Conservation (phyloP, 2,329 filamentous ascomycete genomes). For the Aspergillus udagawae region DNA sequence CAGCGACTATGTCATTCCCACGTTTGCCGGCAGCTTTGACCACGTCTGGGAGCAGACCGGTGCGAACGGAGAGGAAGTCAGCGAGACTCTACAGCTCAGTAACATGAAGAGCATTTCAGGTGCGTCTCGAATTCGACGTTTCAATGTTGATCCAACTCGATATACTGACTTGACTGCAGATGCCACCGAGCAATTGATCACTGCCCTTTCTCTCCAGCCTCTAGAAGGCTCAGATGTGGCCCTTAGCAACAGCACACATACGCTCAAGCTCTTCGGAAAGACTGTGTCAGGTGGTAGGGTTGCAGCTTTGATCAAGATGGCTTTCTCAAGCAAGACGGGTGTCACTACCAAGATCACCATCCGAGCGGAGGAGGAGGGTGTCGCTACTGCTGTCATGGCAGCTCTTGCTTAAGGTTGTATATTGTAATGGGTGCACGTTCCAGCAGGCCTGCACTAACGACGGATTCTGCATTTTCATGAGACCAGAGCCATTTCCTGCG, state of each 20-base stretch:
- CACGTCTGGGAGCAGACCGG: slow-evolving; percentile 94
- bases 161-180: slow-evolving; percentile 52
- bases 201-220: slow-evolving; percentile 83
- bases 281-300: slow-evolving; percentile 87
- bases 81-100: slow-evolving; percentile 84
- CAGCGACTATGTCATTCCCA: slow-evolving; percentile 89
- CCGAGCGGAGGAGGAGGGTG: slow-evolving; percentile 85
- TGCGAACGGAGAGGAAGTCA: slow-evolving; percentile 81
- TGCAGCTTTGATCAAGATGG: slow-evolving; percentile 85
- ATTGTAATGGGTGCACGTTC: slow-evolving; percentile 14
- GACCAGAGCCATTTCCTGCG: slow-evolving; percentile 15
- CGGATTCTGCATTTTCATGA: slow-evolving; percentile 20
- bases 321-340: slow-evolving; percentile 84
- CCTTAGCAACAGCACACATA: slow-evolving; percentile 83
- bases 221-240: slow-evolving; percentile 92
- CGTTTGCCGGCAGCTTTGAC: slow-evolving; percentile 91
- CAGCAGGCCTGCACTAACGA: slow-evolving; percentile 14
- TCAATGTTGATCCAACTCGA: slow-evolving; percentile 4
- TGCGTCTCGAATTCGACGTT: slow-evolving; percentile 47
- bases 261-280: slow-evolving; percentile 93
- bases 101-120: slow-evolving; percentile 89
- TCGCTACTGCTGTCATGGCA: slow-evolving; percentile 78
- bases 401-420: slow-evolving; percentile 65
- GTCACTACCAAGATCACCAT: slow-evolving; percentile 95
- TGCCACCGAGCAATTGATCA: slow-evolving; percentile 85